Evolutionary conservation across 2,329 filamentous ascomycete species (phyloP).

Genomic region (Alternaria consortialis): DNA sequence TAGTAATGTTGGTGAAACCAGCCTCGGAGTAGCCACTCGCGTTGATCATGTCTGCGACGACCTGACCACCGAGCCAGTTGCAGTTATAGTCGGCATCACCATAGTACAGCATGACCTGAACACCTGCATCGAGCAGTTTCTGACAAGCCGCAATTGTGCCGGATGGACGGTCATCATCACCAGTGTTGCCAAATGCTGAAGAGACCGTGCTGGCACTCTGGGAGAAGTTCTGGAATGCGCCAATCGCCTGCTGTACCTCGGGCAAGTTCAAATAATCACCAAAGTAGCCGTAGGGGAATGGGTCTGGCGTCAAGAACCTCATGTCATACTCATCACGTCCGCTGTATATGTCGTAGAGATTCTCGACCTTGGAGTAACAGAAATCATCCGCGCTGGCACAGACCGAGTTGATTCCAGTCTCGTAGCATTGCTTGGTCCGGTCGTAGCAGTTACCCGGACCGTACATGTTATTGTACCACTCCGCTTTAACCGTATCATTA

Average conservation of each 20-base stretch:
- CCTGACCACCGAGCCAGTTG: slow-evolving; percentile 59
- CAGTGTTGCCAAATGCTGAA: slow-evolving; percentile 57
- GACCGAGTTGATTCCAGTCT: slow-evolving; percentile 59
- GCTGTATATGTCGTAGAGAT: slow-evolving; percentile 60
- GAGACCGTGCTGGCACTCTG: slow-evolving; percentile 55
- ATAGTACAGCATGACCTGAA: slow-evolving; percentile 56
- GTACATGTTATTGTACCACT: slow-evolving; percentile 68
- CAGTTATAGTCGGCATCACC: slow-evolving; percentile 61
- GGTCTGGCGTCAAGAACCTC: slow-evolving; percentile 63
- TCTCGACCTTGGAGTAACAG: slow-evolving; percentile 64
- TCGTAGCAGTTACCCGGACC: slow-evolving; percentile 69
- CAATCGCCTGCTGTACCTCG: slow-evolving; percentile 65
- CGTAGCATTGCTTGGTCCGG: slow-evolving; percentile 64
- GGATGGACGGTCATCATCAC: slow-evolving; percentile 60
- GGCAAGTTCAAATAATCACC: slow-evolving; percentile 66
- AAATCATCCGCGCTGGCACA: slow-evolving; percentile 66
- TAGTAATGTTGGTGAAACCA: slow-evolving; percentile 60
- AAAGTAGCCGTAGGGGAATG: slow-evolving; percentile 66
- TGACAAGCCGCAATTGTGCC: slow-evolving; percentile 54
- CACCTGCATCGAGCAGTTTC: slow-evolving; percentile 51
- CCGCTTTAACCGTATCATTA: slow-evolving; percentile 59
- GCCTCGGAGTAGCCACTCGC: slow-evolving; percentile 55
- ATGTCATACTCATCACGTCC: slow-evolving; percentile 69
- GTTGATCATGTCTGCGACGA: slow-evolving; percentile 52
- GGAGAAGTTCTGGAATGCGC: slow-evolving; percentile 68